A percentile compares a stretch with the other conserved stretches of the same genome.
phyloP scores from a whole-genome alignment of 2,329 filamentous ascomycete genomes.

The Scedosporium dehoogii region DNA sequence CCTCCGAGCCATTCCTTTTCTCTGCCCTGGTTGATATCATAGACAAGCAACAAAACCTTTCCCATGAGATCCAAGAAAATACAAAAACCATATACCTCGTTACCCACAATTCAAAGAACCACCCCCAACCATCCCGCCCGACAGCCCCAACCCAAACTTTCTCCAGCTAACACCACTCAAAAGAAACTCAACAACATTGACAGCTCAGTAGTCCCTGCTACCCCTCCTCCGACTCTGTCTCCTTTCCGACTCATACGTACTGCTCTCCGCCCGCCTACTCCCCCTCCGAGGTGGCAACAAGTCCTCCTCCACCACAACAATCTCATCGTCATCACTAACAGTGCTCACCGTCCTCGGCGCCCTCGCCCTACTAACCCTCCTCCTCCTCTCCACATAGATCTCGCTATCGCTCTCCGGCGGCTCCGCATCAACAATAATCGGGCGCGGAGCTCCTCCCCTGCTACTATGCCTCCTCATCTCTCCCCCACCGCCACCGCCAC shows the following conservation, averaged over 20 bases:
- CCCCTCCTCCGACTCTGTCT: background rate
- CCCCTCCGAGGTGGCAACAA: constrained; percentile 18
- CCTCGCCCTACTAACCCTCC: background rate
- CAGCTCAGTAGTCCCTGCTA: background rate
- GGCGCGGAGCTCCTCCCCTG: constrained; percentile 4
- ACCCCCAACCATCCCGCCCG: background rate
- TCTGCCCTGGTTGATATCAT: background rate
- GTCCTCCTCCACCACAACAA: constrained; percentile 26
- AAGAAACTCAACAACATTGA: background rate
- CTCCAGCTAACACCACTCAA: background rate
- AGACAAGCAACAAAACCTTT: background rate
- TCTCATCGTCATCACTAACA: constrained; percentile 26
- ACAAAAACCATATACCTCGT: background rate
- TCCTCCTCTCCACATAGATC: constrained; percentile 11
- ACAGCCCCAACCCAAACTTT: background rate
- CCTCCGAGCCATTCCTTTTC: background rate
- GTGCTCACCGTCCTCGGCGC: constrained; percentile 5
- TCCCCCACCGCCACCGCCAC: constrained; percentile 7
- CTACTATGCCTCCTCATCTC: constrained; percentile 1
- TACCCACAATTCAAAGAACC: background rate
- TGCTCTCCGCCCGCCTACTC: constrained; percentile 15
- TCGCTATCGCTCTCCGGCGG: constrained; percentile 10
- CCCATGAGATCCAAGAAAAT: background rate
- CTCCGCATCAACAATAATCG: constrained; percentile 19
- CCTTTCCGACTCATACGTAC: background rate